Evolutionary conservation across 2,329 filamentous ascomycete genomes (phyloP).

Genomic region (Pezizomycotina sp.): DNA sequence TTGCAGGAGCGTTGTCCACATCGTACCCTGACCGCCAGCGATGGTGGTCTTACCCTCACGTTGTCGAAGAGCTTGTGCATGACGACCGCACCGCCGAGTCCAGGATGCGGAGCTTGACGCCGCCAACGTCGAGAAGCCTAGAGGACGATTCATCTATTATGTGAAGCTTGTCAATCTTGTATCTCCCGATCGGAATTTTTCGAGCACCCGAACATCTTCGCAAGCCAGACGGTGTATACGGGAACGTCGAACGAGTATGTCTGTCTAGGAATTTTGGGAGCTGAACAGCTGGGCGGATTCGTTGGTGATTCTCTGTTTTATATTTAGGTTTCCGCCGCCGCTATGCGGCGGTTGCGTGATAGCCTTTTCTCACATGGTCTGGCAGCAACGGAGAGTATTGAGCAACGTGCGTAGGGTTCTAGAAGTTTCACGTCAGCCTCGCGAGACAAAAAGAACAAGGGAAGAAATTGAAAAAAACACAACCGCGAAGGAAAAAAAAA

Average conservation of each 20-base stretch:
- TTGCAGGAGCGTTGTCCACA: slow-evolving; percentile 97
- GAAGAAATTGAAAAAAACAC: slow-evolving; percentile 6
- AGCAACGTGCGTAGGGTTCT: slow-evolving; percentile 96
- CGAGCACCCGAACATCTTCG: slow-evolving; percentile 90
- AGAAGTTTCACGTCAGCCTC: slow-evolving; percentile 19
- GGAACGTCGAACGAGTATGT: slow-evolving; percentile 84
- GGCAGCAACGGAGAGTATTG: slow-evolving; percentile 92
- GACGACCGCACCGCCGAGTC: slow-evolving; percentile 86
- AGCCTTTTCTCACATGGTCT: slow-evolving; percentile 55
- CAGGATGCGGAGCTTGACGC: slow-evolving; percentile 90
- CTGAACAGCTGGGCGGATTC: slow-evolving; percentile 73
- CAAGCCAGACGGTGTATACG: slow-evolving; percentile 98
- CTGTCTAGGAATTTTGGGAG: slow-evolving; percentile 71
- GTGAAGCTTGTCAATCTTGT: slow-evolving; percentile 92
- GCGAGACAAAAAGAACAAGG: slow-evolving; percentile 16
- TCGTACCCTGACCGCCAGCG: slow-evolving; percentile 91
- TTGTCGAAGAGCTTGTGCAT: slow-evolving; percentile 99
- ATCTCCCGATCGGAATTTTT: slow-evolving; percentile 96
- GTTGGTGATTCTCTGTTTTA: slow-evolving; percentile 58
- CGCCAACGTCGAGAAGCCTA: slow-evolving; percentile 81
- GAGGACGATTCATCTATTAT: slow-evolving; percentile 98
- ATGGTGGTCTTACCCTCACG: slow-evolving; percentile 92
- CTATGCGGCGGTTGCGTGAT: slow-evolving; percentile 33
- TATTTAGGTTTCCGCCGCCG: slow-evolving; percentile 39
- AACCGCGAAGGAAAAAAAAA: slow-evolving; percentile 19